Conservation (phyloP, 2,329 filamentous ascomycete species). For the Stemphylium beticola region DNA sequence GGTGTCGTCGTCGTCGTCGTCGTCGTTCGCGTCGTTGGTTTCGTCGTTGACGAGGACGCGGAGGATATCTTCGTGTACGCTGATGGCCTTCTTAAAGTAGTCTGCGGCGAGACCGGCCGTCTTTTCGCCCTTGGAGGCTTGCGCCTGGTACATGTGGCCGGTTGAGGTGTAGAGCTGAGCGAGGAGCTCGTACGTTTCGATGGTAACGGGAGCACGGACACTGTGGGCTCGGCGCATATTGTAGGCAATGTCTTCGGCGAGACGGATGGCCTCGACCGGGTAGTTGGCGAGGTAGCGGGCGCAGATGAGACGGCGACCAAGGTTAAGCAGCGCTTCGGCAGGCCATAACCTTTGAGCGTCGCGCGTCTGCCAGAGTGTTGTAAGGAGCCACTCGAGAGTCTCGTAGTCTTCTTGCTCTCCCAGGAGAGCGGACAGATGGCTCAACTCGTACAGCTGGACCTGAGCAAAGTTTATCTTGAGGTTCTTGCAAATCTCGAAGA, state of each 20-base stretch:
- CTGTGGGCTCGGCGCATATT: slow-evolving; percentile 62
- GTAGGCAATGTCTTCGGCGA: slow-evolving; percentile 62
- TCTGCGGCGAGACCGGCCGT: slow-evolving; percentile 42
- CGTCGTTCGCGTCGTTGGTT: slow-evolving; percentile 40
- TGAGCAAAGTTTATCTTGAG: slow-evolving; percentile 53
- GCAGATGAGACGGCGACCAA: slow-evolving; percentile 60
- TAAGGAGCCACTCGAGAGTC: slow-evolving; percentile 49
- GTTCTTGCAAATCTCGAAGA: slow-evolving; percentile 48
- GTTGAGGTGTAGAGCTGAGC: slow-evolving; percentile 57
- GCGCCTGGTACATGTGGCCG: slow-evolving; percentile 48
- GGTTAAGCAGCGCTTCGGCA: slow-evolving; percentile 53
- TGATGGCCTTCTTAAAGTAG: slow-evolving; percentile 49
- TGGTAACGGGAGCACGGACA: slow-evolving; percentile 53
- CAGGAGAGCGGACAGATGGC: slow-evolving; percentile 51
- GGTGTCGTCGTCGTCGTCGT: slow-evolving; percentile 45
- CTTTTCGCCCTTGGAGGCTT: slow-evolving; percentile 42
- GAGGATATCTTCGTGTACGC: slow-evolving; percentile 41
- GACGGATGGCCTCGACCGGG: slow-evolving; percentile 47
- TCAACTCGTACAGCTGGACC: slow-evolving; percentile 50
- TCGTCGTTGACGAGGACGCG: slow-evolving; percentile 37
- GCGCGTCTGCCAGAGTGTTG: slow-evolving; percentile 45
- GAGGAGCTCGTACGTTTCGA: slow-evolving; percentile 58
- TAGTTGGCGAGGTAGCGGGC: slow-evolving; percentile 58
- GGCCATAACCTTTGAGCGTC: slow-evolving; percentile 43
- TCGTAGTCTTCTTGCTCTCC: slow-evolving; percentile 55